Base-by-base conservation (phyloP, 768 basidiomycete genomes). In the Clitopilus passeckerianus region DNA sequence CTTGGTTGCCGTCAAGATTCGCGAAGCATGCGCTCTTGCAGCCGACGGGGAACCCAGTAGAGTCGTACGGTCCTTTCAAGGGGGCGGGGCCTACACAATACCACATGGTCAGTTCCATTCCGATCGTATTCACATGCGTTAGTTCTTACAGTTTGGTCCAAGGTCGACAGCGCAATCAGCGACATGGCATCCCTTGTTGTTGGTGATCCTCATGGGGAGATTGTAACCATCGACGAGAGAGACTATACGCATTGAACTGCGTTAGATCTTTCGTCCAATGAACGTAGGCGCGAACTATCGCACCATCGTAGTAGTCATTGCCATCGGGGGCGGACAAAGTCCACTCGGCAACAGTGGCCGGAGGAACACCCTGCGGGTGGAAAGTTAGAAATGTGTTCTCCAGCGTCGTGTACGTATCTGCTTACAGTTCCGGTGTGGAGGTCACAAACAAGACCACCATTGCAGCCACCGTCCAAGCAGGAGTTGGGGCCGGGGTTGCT, bases 301-400 rank as follows among this genome's bases (percentile, higher is more conserved):
- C 56, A 86, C 86, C 81, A 67, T 88, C 86, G 57, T 87, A 89
- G 61, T 74, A 85, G 61, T 89, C 88, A 1, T 43, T 23, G 53
- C 73, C 76, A 12, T 73, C 77, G 44, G 69, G 65, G 1, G 66
- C 77, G 63, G 74, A 63, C 8, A 89, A 70, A n/a, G 85, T 88
- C 73, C 81, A 89, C 64, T 90, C 87, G 0, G 88, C 89, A 35
- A 90, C 72, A 4, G 82, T 80, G 10, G 83, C 87, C 44, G 89
- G 89, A 33, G 87, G 86, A n/a, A 85, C 79, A 54, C 85, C 86
- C 77, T 78, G 54, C 9, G 52, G 55, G 41, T 18, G 16, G 22
- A 18, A 34, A 44, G 24, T 35, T 30, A 16, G 18, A 20, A 22
- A 15, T 30, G 56, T 41, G 2, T 50, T 50, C 6, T n/a, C 10